Base-by-base conservation (phyloP, 805 yeast genomes). In the Starmerella roubikii region DNA sequence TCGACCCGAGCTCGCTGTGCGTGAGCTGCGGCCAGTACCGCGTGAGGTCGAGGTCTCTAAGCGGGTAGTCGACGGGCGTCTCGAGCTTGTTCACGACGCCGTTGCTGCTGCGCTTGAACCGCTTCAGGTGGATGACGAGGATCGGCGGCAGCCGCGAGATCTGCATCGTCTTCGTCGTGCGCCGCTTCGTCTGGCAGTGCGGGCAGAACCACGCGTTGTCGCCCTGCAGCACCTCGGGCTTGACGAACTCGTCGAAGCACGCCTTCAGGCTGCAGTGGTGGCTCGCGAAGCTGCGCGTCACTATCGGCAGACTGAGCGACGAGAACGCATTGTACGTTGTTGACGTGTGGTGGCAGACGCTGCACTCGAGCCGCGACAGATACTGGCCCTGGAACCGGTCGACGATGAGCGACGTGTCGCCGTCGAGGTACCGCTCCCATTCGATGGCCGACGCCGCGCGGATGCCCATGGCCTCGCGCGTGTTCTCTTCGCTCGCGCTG, bases 321-420 rank as follows among this genome's bases (percentile, higher is more conserved):
- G 86, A 75, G 55, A 82, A 86, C 1, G 94, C 72, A 50, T 78
- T 84, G 54, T 76, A 86, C 0, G 94, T 82, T 0, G 94, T 83
- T 0, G 94, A 83, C 0, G 93, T 81, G 23, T 65, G 65, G 1
- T 67, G 66, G 59, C 97, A 86, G 24, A 66, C 69, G 34, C 75
- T 58, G 58, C 97, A 86, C 50, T 66, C 70, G 51, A 86, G 63
- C 38, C 72, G 76, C n/a, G 93, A 80, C 35, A 79, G 68, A 51
- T 78, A 80, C 58, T 86, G 96, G 1, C 96, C 97, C 54, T 83
- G 93, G 55, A 83, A 83, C 37, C 74, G 68, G 48, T 81, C 86
- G 2, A 81, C 91, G 19, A 86, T 69, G 1, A 77, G 67, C 29
- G 94, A 83, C 47, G 78, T 76, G 54, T 86, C 84, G 17, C 81